These are phyloP conservation scores for Geranium incanum DNA, from an alignment of 441 rosid genomes.

Conservation along the genomic window DNA sequence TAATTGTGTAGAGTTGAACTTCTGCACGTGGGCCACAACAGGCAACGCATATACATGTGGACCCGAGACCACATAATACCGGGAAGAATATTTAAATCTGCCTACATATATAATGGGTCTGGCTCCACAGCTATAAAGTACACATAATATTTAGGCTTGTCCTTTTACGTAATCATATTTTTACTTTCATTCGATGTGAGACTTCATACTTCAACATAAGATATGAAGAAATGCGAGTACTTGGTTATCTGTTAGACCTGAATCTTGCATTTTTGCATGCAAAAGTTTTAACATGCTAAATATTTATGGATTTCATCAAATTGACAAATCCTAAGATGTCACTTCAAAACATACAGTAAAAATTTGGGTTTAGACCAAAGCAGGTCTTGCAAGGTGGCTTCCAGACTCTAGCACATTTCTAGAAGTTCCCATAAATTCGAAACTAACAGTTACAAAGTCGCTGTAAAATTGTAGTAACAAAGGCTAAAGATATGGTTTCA, in stretches of 20 bases:
- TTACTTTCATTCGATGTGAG: no score
- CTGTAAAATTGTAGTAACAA: not conserved
- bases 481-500: not conserved
- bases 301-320: not conserved
- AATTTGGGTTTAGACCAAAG: no score
- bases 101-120: no score
- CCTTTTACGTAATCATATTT: no score
- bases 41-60: no score
- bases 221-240: no score
- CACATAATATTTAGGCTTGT: no score
- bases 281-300: not conserved
- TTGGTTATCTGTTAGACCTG: not conserved
- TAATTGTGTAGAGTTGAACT: not conserved
- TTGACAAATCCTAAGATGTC: not conserved
- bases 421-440: not conserved
- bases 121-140: no score
- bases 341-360: not conserved
- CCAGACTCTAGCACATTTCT: not conserved
- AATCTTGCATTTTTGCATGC: not conserved
- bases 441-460: not conserved
- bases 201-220: no score
- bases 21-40: no score
- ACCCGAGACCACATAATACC: no score
- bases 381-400: not conserved
- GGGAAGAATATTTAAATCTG: no score